Conservation (phyloP, 768 basidiomycete species). For the Pisolithus microcarpus region DNA sequence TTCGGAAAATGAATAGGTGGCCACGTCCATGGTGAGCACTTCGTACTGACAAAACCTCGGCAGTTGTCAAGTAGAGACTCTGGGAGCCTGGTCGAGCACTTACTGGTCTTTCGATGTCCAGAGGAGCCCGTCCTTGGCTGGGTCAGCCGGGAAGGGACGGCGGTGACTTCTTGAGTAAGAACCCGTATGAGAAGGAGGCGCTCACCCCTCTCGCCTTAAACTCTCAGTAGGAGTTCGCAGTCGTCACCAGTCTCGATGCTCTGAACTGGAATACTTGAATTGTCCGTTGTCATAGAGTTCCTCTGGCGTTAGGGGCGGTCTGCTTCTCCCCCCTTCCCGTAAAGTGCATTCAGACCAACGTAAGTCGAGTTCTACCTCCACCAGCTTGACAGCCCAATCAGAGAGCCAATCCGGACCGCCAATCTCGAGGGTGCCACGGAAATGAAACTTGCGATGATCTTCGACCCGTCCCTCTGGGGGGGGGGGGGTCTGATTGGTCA, state of each 20-base stretch:
- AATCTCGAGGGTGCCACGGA: constrained; percentile 48
- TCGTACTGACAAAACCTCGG: constrained; percentile 37
- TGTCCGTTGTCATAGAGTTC: constrained; percentile 23
- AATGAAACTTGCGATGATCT: constrained; percentile 32
- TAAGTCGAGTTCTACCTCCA: constrained; percentile 40
- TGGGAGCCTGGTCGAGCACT: constrained; percentile 2
- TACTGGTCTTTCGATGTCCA: constrained; percentile 27
- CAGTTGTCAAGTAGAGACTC: constrained; percentile 1
- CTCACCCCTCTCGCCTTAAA: constrained; percentile 39
- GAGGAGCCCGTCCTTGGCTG: constrained; percentile 24
- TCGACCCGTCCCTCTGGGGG: constrained; percentile 15
- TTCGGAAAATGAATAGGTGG: constrained; percentile 34
- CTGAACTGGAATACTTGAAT: constrained; percentile 11
- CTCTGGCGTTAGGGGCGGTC: constrained; percentile 29
- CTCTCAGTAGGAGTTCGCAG: constrained; percentile 29
- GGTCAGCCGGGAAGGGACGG: constrained; percentile 15
- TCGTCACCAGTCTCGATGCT: constrained; percentile 5
- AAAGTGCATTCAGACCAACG: constrained; percentile 29
- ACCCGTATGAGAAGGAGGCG: background rate
- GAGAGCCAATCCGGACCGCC: constrained; percentile 44
- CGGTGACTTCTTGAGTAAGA: background rate
- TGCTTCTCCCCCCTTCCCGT: constrained; percentile 9
- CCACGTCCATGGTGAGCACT: constrained; percentile 40
- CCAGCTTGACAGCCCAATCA: constrained; percentile 30
- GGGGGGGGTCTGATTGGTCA: constrained; percentile 38